Evolutionary conservation across 2,329 filamentous ascomycete genomes (phyloP), one percentile per base, ranked within the genome.

Genomic region (Fusarium pininemorale): DNA sequence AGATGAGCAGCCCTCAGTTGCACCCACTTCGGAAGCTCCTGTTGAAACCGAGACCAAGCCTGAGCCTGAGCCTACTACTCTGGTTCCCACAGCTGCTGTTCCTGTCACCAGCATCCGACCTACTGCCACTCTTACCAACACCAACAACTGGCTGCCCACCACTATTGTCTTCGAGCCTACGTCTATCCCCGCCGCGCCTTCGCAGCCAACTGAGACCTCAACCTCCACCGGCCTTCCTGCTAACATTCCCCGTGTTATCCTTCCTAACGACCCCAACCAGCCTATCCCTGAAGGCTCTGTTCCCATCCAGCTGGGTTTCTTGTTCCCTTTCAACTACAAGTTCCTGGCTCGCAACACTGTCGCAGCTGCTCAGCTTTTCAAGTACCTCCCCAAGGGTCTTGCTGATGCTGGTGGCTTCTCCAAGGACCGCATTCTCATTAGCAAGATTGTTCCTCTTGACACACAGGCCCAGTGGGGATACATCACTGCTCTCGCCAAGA

Each of bases 301-400:
- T 8, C 83, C 93, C 76, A 92, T 98, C 75, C 94, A 98, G 80
- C 88, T 98, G 72, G 96, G 93, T 39, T 98, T 98, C 87, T 85
- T 90, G 59, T 92, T 91, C 79, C 89, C 90, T 3, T 88, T 97
- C 76, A 96, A 97, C 84, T 99, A 96, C 82, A 85, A 89, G 14
- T 98, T 97, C 80, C 93, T 98, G 35, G 91, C 92, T 16, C 86
- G 85, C 28, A 90, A 92, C 71, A 87, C 90, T 20, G 87, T 92
- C 73, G 93, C 95, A 24, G 93, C 94, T 10, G 90, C 90, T 44
- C 96, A 98, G 83, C 94, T 99, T 78, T 97, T 98, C 85, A 84
- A 89, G 60, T 93, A 90, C 74, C 85, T 98, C 8, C 95, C 95
- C 0, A 77, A 86, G 59, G 94, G 93, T 73, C 87, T 98, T 56